Percentiles rank a stretch among this genome's conserved stretches.
Evolutionary conservation across 2,329 filamentous ascomycete species (phyloP).

Genomic region (Elsinoe batatas): DNA sequence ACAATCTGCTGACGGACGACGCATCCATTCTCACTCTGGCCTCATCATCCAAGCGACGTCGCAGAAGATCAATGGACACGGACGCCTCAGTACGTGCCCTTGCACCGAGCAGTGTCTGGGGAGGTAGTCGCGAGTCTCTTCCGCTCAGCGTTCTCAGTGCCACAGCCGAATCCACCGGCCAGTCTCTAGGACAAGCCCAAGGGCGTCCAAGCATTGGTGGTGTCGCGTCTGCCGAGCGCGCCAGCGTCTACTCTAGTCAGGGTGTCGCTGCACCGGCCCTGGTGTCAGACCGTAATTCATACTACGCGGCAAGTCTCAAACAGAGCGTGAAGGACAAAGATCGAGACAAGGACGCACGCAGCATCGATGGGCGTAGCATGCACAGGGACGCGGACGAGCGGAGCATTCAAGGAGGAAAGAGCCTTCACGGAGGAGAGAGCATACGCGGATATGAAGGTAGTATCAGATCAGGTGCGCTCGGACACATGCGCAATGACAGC

Average conservation of each 20-base stretch:
- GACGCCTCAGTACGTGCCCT: constrained; percentile 76
- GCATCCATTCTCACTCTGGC: constrained; percentile 78
- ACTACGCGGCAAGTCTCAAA: constrained; percentile 53
- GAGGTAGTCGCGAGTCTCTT: constrained; percentile 68
- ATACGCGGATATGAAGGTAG: constrained; percentile 74
- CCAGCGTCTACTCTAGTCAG: constrained; percentile 56
- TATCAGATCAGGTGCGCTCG: constrained; percentile 64
- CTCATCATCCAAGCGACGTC: constrained; percentile 67
- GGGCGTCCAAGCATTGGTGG: constrained; percentile 45
- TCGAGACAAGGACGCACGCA: constrained; percentile 19
- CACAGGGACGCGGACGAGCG: constrained; percentile 12
- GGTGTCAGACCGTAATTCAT: constrained; percentile 68
- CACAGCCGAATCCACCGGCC: constrained; percentile 47
- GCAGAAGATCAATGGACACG: constrained; percentile 72
- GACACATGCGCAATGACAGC: constrained; percentile 74
- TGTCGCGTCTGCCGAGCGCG: constrained; percentile 54
- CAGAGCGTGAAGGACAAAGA: constrained; percentile 24
- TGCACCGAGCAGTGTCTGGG: constrained; percentile 73
- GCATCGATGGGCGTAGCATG: constrained; percentile 34
- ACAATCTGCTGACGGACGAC: constrained; percentile 74
- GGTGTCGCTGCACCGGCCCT: constrained; percentile 47
- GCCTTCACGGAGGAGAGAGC: constrained; percentile 54
- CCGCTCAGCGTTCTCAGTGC: constrained; percentile 69
- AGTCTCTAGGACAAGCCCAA: constrained; percentile 41
- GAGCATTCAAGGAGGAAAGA: constrained; percentile 10